phyloP scores from a whole-genome alignment of 2,329 filamentous ascomycete genomes.

The Penicillium sp. region DNA sequence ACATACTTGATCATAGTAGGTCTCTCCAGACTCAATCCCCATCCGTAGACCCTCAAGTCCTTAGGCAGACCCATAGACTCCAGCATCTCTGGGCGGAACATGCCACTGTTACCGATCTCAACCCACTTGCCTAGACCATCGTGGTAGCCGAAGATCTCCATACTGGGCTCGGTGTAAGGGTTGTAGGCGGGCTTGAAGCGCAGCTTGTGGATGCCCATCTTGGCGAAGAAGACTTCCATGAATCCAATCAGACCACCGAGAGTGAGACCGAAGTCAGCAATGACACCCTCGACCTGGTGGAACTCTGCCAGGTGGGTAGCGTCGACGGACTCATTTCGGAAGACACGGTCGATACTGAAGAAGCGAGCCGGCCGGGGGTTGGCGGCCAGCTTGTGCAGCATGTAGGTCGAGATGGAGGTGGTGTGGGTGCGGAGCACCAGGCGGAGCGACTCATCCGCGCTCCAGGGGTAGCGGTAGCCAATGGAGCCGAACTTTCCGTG shows the following conservation, averaged over 20 bases:
- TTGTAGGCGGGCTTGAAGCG: slow-evolving; percentile 98
- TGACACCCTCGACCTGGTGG: slow-evolving; percentile 97
- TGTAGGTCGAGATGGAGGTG: slow-evolving; percentile 80
- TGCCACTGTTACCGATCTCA: slow-evolving; percentile 95
- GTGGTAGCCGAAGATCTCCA: slow-evolving; percentile 98
- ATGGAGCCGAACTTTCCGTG: slow-evolving; percentile 87
- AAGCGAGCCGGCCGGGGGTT: slow-evolving; percentile 81
- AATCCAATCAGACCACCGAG: slow-evolving; percentile 88
- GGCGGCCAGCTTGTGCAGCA: slow-evolving; percentile 80
- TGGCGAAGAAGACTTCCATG: slow-evolving; percentile 89
- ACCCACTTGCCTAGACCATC: slow-evolving; percentile 81
- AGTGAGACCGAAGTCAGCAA: slow-evolving; percentile 89
- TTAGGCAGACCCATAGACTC: slow-evolving; percentile 87
- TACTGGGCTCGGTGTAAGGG: slow-evolving; percentile 86
- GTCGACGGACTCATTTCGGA: slow-evolving; percentile 95
- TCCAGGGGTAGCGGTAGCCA: slow-evolving; percentile 93
- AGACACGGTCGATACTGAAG: slow-evolving; percentile 97
- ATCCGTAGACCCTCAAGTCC: slow-evolving; percentile 88
- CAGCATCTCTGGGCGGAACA: slow-evolving; percentile 98
- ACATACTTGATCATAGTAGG: slow-evolving; percentile 95
- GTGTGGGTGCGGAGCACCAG: slow-evolving; percentile 94
- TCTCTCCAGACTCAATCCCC: slow-evolving; percentile 81
- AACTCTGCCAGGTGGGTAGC: slow-evolving; percentile 96
- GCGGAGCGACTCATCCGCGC: slow-evolving; percentile 71
- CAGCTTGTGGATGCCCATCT: slow-evolving; percentile 81